Percentiles rank a stretch among this genome's conserved stretches.
These are phyloP conservation scores for Wickerhamia fluorescens DNA, from an alignment of 805 yeast genomes.

Conservation along the genomic window DNA sequence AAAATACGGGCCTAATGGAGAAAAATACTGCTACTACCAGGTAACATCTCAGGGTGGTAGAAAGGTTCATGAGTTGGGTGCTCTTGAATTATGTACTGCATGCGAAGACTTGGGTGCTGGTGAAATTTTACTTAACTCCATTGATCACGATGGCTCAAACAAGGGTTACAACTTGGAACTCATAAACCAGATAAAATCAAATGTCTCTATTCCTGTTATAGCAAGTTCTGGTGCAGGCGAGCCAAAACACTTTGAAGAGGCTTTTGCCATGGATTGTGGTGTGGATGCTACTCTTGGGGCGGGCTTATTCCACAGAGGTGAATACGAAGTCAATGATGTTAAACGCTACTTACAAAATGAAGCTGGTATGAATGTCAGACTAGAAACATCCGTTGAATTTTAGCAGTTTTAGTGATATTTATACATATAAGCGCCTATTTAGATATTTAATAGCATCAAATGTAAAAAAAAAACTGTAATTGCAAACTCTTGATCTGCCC, in stretches of 20 bases:
- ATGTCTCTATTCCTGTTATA: slow-evolving; percentile 85
- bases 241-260: slow-evolving; percentile 87
- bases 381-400: slow-evolving; percentile 36
- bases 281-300: slow-evolving; percentile 99
- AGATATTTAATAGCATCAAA: not conserved
- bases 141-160: slow-evolving; percentile 95
- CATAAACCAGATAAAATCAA: slow-evolving; percentile 65
- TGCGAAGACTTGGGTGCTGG: slow-evolving; percentile 96
- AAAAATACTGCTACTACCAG: slow-evolving; percentile 85
- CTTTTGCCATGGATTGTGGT: slow-evolving; percentile 61
- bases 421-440: too few species aligned
- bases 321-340: slow-evolving; percentile 80
- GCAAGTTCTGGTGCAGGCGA: slow-evolving; percentile 98
- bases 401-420: slow-evolving; percentile 6
- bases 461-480: not conserved
- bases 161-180: slow-evolving; percentile 90
- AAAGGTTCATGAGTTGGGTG: slow-evolving; percentile 79
- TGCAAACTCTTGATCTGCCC: too few species aligned
- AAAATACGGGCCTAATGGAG: slow-evolving; percentile 75
- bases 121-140: slow-evolving; percentile 86
- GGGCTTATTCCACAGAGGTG: slow-evolving; percentile 96
- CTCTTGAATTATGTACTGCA: slow-evolving; percentile 79
- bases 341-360: slow-evolving; percentile 54
- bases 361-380: slow-evolving; percentile 56
- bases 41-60: slow-evolving; percentile 97